phyloP scores from a whole-genome alignment of 495 filamentous ascomycete genomes.

The Lasiosphaeria ovina region DNA sequence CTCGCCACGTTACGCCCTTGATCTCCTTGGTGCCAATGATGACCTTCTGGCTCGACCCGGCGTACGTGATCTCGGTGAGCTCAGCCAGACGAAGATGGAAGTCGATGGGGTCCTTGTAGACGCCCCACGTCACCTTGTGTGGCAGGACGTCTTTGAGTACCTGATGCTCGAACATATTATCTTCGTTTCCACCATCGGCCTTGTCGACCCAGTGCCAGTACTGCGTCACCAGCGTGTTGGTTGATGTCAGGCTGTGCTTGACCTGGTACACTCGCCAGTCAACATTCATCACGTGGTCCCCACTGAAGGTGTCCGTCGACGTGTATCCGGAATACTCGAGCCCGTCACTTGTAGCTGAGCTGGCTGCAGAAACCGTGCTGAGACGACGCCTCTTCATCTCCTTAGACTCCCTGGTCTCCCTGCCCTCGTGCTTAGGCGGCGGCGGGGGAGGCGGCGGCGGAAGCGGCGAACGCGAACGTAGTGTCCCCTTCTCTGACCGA shows the following conservation, averaged over 20 bases:
- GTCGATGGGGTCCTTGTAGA: conserved; percentile 45
- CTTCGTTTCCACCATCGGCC: conserved; percentile 24
- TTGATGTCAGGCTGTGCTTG: conserved; percentile 39
- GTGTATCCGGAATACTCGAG: conserved; percentile 44
- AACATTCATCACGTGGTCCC: conserved; percentile 35
- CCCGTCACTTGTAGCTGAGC: conserved; percentile 21
- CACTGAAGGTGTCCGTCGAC: conserved; percentile 41
- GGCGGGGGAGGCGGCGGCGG: background rate
- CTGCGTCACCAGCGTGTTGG: conserved; percentile 42
- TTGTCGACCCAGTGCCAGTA: conserved; percentile 46
- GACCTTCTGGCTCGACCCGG: conserved; percentile 31
- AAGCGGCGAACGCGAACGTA: background rate
- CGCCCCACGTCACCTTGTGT: conserved; percentile 39
- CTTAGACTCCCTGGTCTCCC: background rate
- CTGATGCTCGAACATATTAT: conserved; percentile 44
- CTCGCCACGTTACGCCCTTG: conserved; percentile 20
- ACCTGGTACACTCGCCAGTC: conserved; percentile 51
- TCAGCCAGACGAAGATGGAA: conserved; percentile 41
- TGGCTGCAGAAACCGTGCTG: background rate
- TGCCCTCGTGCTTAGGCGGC: background rate
- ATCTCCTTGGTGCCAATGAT: conserved; percentile 30
- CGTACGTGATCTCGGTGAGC: conserved; percentile 38
- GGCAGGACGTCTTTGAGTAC: conserved; percentile 41
- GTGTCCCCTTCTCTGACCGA: background rate
- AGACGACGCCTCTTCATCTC: conserved; percentile 17